Percentiles rank a stretch among this genome's conserved stretches.
These are phyloP conservation scores for Fusarium sp. DNA, from an alignment of 2,329 filamentous ascomycete species.

Conservation along the genomic window DNA sequence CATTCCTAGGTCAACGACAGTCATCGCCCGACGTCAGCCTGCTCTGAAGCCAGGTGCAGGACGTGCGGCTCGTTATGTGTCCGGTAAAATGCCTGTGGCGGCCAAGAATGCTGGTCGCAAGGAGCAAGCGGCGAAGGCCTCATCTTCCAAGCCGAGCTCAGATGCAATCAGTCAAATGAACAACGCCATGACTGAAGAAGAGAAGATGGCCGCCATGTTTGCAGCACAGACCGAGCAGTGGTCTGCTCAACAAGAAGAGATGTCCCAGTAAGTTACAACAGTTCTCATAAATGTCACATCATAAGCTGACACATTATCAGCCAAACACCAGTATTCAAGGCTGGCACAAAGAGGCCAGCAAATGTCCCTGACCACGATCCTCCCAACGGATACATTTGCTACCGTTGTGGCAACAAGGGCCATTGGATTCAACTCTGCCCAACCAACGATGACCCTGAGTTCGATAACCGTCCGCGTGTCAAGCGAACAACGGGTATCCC, in stretches of 20 bases:
- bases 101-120: constrained; percentile 83
- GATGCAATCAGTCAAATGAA: constrained; percentile 76
- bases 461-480: constrained; percentile 91
- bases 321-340: constrained; percentile 72
- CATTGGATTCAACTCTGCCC: constrained; percentile 99
- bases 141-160: constrained; percentile 66
- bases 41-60: constrained; percentile 88
- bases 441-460: constrained; percentile 97
- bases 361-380: constrained; percentile 93
- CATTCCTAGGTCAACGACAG: constrained; percentile 93
- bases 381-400: constrained; percentile 94
- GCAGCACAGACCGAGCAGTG: constrained; percentile 90
- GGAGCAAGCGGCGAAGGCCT: constrained; percentile 71
- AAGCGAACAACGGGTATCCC: constrained; percentile 98
- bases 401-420: constrained; percentile 96
- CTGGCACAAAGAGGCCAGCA: constrained; percentile 73
- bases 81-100: constrained; percentile 91
- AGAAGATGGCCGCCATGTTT: constrained; percentile 93
- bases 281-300: constrained; percentile 5
- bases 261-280: constrained; percentile 76
- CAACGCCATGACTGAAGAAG: constrained; percentile 89
- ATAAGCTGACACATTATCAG: constrained; percentile 58
- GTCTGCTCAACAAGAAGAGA: constrained; percentile 92
- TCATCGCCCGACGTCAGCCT: constrained; percentile 88
- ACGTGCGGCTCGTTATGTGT: constrained; percentile 93